A percentile compares a stretch with the other conserved stretches of the same genome.
phyloP scores from a whole-genome alignment of 306 rosid genomes.

The Inga leiocalycina region DNA sequence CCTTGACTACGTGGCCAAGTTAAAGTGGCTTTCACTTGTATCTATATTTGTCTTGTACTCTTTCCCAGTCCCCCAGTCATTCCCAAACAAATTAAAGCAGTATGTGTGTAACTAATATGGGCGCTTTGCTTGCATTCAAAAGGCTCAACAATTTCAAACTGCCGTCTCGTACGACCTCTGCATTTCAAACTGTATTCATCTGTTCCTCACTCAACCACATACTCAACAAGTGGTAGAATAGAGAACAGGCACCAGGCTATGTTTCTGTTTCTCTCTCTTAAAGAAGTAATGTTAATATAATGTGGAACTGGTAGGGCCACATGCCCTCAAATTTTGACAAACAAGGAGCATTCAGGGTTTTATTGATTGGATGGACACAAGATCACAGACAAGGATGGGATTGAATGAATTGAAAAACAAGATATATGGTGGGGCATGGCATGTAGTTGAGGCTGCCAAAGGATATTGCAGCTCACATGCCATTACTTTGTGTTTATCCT shows the following conservation, averaged over 20 bases:
- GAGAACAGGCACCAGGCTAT: not conserved
- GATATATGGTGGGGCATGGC: slow-evolving; percentile 43
- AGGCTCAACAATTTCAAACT: slow-evolving; percentile 33
- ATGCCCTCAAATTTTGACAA: slow-evolving; percentile 27
- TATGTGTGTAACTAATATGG: not conserved
- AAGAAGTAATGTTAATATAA: not conserved
- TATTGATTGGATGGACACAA: slow-evolving; percentile 14
- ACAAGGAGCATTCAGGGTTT: slow-evolving; percentile 2
- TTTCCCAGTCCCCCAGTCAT: slow-evolving; percentile 30
- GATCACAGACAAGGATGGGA: slow-evolving; percentile 43
- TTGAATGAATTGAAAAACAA: slow-evolving; percentile 31
- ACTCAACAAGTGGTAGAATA: not conserved
- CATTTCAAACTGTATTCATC: not conserved
- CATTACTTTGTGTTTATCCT: not conserved
- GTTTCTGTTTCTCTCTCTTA: not conserved
- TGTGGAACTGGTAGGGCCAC: not conserved
- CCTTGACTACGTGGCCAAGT: not conserved
- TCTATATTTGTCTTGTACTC: not conserved
- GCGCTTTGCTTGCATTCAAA: slow-evolving; percentile 37
- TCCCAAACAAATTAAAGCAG: not conserved
- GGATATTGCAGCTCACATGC: slow-evolving; percentile 25
- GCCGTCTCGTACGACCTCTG: not conserved
- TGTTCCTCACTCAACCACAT: not conserved
- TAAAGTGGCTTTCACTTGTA: not conserved
- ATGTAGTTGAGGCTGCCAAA: slow-evolving; percentile 29